phyloP scores from a whole-genome alignment of 352 stramenopile genomes.

The Pythium aquatile region DNA sequence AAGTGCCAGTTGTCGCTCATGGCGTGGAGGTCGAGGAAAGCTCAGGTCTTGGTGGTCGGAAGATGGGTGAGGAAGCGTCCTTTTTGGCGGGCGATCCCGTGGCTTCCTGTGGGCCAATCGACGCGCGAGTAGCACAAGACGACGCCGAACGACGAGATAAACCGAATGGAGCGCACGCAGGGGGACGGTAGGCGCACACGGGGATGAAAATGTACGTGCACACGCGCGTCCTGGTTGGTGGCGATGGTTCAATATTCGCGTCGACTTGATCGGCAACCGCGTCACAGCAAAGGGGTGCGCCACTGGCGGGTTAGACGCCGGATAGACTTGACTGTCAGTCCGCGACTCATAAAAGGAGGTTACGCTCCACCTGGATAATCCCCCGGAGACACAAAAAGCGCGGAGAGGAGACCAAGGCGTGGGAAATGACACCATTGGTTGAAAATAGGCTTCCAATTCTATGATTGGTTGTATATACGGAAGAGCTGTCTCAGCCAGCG shows the following conservation, averaged over 20 bases:
- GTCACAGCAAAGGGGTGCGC: constrained; percentile 26
- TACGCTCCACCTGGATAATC: neutral
- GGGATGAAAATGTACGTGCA: neutral
- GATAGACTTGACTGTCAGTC: constrained; percentile 26
- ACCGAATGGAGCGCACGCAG: neutral
- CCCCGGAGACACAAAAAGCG: constrained; percentile 7
- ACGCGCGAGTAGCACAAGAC: constrained; percentile 3
- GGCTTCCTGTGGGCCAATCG: constrained; percentile 3
- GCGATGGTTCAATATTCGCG: constrained; percentile 5
- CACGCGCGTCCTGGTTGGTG: neutral
- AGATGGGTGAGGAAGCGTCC: constrained; percentile 15
- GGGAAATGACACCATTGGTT: neutral
- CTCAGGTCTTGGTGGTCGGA: constrained; percentile 14
- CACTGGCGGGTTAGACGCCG: constrained; percentile 12
- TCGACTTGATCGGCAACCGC: constrained; percentile 9
- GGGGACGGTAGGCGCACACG: neutral
- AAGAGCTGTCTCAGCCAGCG: neutral
- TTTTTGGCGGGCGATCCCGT: constrained; percentile 2
- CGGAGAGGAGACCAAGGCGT: constrained; percentile 9
- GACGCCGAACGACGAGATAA: constrained; percentile 4
- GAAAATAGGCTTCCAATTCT: neutral
- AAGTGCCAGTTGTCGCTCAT: constrained; percentile 83
- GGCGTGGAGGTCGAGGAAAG: neutral
- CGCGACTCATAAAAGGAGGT: constrained; percentile 15
- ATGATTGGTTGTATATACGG: neutral